Evolutionary conservation across 106 monocot species (phyloP).

Genomic region (Triglochin maritima): DNA sequence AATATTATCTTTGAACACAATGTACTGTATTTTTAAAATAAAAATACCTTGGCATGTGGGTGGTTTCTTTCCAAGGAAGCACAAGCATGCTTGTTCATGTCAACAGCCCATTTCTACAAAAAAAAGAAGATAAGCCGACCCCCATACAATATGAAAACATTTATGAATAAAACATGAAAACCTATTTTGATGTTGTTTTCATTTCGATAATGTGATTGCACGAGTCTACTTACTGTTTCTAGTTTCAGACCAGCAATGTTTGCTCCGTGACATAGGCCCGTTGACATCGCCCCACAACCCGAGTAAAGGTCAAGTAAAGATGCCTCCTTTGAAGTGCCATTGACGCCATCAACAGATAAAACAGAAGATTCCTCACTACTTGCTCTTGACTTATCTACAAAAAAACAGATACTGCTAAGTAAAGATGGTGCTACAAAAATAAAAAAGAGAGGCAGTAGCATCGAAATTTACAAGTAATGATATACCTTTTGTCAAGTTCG

Average conservation of each 20-base stretch:
- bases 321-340: too few species aligned
- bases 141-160: too few species aligned
- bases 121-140: too few species aligned
- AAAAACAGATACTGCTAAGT: too few species aligned
- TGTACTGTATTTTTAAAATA: too few species aligned
- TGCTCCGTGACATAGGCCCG: conserved; percentile 58
- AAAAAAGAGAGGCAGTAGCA: too few species aligned
- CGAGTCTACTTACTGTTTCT: conserved; percentile 43
- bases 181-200: too few species aligned
- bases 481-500: conserved; percentile 30
- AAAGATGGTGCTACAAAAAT: too few species aligned
- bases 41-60: conserved; percentile 2
- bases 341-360: not conserved
- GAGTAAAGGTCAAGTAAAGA: conserved; percentile 25
- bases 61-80: conserved; percentile 12
- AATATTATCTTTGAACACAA: too few species aligned
- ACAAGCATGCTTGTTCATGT: conserved; percentile 20
- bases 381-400: not conserved
- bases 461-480: too few species aligned
- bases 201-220: too few species aligned
- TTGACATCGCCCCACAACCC: conserved; percentile 79
- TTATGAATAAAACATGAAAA: too few species aligned
- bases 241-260: conserved; percentile 32
- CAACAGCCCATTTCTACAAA: conserved; percentile 21
- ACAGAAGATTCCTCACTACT: conserved; percentile 1